Percentiles rank a stretch among this genome's conserved stretches.
Conservation (phyloP, 2,329 filamentous ascomycete genomes). For the Venturia nashicola region DNA sequence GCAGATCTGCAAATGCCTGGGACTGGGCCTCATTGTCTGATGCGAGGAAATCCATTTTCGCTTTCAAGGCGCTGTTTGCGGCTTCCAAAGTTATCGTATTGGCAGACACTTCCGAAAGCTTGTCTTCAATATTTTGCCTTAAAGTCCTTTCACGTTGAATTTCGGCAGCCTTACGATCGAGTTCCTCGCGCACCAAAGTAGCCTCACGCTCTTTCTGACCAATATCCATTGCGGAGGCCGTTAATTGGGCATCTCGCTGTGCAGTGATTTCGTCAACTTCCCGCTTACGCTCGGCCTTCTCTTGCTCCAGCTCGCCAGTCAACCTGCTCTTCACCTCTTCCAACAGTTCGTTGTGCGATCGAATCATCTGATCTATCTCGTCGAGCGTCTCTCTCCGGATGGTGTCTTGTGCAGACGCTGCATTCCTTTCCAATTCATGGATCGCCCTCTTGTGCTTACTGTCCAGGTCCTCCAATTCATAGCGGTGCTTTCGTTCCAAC, state of each 20-base stretch:
- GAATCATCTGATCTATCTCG: slow-evolving; percentile 46
- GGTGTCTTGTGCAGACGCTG: slow-evolving; percentile 31
- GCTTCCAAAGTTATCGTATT: slow-evolving; percentile 51
- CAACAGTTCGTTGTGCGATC: slow-evolving; percentile 55
- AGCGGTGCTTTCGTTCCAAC: slow-evolving; percentile 39
- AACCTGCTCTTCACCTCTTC: slow-evolving; percentile 51
- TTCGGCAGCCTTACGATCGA: slow-evolving; percentile 34
- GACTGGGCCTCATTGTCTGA: slow-evolving; percentile 84
- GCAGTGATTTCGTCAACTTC: slow-evolving; percentile 54
- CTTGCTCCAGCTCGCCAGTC: slow-evolving; percentile 54
- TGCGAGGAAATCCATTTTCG: slow-evolving; percentile 79
- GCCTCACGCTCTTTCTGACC: slow-evolving; percentile 44
- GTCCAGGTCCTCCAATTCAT: slow-evolving; percentile 42
- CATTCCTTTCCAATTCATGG: slow-evolving; percentile 41
- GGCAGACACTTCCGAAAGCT: slow-evolving; percentile 29
- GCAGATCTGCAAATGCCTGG: slow-evolving; percentile 70
- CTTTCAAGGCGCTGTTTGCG: slow-evolving; percentile 61
- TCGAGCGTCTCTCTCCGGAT: slow-evolving; percentile 32
- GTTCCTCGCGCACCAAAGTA: slow-evolving; percentile 33
- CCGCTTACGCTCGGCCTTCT: slow-evolving; percentile 40
- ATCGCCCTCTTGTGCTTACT: slow-evolving; percentile 44
- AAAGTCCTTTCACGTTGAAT: slow-evolving; percentile 47
- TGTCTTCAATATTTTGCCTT: slow-evolving; percentile 44
- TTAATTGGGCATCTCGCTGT: slow-evolving; percentile 35
- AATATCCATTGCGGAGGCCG: slow-evolving; percentile 36